phyloP scores from a whole-genome alignment of 805 yeast genomes.

The Saccharomycopsis vini region DNA sequence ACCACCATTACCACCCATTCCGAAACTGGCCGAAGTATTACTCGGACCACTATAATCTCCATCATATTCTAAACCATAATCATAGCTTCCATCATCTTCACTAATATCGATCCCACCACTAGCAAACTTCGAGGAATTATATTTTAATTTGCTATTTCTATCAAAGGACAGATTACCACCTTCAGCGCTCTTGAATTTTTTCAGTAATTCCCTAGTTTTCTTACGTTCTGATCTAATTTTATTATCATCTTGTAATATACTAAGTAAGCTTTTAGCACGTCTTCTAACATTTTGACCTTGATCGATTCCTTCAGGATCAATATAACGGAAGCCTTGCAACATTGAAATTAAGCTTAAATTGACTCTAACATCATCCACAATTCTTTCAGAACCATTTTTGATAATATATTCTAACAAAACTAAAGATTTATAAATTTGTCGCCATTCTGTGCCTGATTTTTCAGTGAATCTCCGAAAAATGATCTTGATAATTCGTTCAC shows the following conservation, averaged over 20 bases:
- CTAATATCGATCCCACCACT: constrained; percentile 2
- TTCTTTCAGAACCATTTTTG: constrained; percentile 87
- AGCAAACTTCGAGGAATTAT: no score
- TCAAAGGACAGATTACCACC: constrained; percentile 5
- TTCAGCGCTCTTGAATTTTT: constrained; percentile 5
- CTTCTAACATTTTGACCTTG: constrained; percentile 84
- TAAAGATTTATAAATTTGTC: constrained; percentile 90
- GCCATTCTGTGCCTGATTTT: constrained; percentile 92
- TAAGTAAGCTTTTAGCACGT: constrained; percentile 80
- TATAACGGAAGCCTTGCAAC: constrained; percentile 88
- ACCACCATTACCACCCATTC: neutral
- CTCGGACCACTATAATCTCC: neutral
- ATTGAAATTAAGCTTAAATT: constrained; percentile 71
- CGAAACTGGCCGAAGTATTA: no score
- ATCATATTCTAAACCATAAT: neutral
- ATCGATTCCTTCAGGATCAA: constrained; percentile 89
- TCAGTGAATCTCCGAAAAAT: constrained; percentile 85
- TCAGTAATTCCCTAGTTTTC: constrained; percentile 5
- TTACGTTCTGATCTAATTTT: constrained; percentile 52
- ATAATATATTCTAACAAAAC: constrained; percentile 85
- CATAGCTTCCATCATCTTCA: neutral
- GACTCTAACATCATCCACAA: constrained; percentile 78
- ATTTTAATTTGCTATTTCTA: no score
- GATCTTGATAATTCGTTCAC: constrained; percentile 70
- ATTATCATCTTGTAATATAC: constrained; percentile 74